phyloP scores from a whole-genome alignment of 257 asterid genomes.

The Przewalskia tangutica region DNA sequence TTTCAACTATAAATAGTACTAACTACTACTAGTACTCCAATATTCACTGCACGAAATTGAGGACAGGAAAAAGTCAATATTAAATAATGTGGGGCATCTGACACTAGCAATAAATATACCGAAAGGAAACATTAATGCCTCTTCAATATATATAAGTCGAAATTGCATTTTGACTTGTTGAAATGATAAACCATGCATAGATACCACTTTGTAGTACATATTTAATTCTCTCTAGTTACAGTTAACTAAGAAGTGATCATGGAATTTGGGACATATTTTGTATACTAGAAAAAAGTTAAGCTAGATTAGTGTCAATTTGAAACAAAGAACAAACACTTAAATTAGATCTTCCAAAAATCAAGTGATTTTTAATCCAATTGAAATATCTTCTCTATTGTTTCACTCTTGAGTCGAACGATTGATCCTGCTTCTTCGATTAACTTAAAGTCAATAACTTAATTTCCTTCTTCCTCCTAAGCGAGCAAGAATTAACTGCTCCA shows the following conservation, averaged over 20 bases:
- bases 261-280: background rate
- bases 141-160: background rate
- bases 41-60: background rate
- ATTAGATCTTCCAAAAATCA: background rate
- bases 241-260: background rate
- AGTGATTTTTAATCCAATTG: too few relatives aligned
- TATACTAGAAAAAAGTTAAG: background rate
- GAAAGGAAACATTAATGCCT: background rate
- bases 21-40: too few relatives aligned
- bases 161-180: background rate
- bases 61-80: background rate
- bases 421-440: too few relatives aligned
- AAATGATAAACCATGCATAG: background rate
- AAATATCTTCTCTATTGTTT: too few relatives aligned
- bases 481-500: too few relatives aligned
- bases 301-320: background rate
- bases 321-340: background rate
- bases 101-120: background rate
- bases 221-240: background rate
- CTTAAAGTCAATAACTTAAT: too few relatives aligned
- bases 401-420: too few relatives aligned
- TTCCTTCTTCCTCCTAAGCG: too few relatives aligned
- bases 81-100: background rate
- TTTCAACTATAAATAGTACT: too few relatives aligned
- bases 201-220: background rate